These are phyloP conservation scores for Stemphylium vesicarium DNA, from an alignment of 2,329 filamentous ascomycete species.

Conservation along the genomic window DNA sequence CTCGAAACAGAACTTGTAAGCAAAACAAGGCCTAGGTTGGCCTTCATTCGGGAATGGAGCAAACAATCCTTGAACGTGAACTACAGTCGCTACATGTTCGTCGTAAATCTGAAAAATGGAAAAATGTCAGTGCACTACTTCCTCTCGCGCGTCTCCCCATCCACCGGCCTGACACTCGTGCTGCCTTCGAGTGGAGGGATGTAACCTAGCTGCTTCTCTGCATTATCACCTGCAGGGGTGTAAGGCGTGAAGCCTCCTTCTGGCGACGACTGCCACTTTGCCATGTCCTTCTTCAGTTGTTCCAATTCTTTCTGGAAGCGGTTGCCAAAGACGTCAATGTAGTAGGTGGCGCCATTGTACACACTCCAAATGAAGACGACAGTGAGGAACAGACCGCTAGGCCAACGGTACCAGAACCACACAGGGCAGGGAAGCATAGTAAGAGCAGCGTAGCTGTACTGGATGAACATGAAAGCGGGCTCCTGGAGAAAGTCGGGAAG, in stretches of 20 bases:
- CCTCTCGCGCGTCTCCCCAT: constrained; percentile 27
- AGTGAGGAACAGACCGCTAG: constrained; percentile 77
- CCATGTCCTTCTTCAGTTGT: constrained; percentile 83
- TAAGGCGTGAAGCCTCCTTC: constrained; percentile 33
- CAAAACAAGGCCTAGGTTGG: constrained; percentile 6
- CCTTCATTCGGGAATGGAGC: constrained; percentile 6
- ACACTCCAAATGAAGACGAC: constrained; percentile 92
- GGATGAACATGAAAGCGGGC: constrained; percentile 92
- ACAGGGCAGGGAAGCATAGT: constrained; percentile 95
- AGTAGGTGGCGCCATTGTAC: constrained; percentile 96
- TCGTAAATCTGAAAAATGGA: background rate
- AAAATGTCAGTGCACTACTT: constrained; percentile 15
- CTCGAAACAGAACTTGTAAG: background rate
- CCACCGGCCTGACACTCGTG: constrained; percentile 27
- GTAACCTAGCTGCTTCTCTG: constrained; percentile 36
- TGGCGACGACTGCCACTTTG: constrained; percentile 73
- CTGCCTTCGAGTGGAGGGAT: constrained; percentile 42
- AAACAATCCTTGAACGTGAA: background rate
- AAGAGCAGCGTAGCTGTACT: constrained; percentile 86
- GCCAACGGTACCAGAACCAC: constrained; percentile 90
- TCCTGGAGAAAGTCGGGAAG: constrained; percentile 81
- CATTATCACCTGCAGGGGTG: constrained; percentile 24
- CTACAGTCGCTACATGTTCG: background rate
- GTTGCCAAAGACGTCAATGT: constrained; percentile 97
- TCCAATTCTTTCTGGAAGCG: constrained; percentile 97